phyloP scores from a whole-genome alignment of 2,329 filamentous ascomycete genomes.

The Penicillium sp. region DNA sequence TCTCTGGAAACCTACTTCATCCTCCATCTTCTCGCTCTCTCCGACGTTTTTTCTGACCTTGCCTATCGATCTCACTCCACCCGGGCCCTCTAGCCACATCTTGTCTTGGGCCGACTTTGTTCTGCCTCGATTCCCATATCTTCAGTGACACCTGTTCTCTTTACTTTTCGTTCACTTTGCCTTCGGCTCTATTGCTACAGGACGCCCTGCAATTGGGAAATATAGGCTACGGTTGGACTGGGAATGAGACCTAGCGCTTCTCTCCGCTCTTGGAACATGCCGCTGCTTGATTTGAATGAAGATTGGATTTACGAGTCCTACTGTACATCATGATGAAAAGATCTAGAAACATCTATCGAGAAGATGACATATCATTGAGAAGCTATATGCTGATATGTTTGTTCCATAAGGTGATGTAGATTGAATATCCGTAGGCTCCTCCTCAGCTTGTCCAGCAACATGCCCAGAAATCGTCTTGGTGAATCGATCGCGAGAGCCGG shows the following conservation, averaged over 20 bases:
- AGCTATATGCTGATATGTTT: neutral
- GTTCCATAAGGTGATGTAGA: neutral
- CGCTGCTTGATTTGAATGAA: neutral
- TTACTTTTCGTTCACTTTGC: neutral
- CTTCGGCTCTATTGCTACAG: neutral
- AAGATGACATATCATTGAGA: neutral
- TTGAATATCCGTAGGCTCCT: neutral
- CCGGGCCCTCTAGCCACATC: neutral
- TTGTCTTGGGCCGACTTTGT: neutral
- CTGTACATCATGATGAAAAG: slow-evolving; percentile 9
- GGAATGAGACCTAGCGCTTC: neutral
- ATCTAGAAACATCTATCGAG: neutral
- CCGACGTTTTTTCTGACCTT: neutral
- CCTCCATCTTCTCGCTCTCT: neutral
- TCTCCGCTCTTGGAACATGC: neutral
- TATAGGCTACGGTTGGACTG: neutral
- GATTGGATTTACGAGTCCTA: slow-evolving; percentile 3
- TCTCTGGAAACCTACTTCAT: neutral
- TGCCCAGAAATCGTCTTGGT: neutral
- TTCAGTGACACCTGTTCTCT: neutral
- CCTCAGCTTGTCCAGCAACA: neutral
- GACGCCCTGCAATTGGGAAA: neutral
- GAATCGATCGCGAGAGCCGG: neutral
- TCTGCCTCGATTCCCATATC: neutral
- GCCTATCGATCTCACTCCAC: neutral